These are phyloP conservation scores for Phytophthora tentaculata DNA, from an alignment of 352 stramenopile genomes.

Conservation along the genomic window DNA sequence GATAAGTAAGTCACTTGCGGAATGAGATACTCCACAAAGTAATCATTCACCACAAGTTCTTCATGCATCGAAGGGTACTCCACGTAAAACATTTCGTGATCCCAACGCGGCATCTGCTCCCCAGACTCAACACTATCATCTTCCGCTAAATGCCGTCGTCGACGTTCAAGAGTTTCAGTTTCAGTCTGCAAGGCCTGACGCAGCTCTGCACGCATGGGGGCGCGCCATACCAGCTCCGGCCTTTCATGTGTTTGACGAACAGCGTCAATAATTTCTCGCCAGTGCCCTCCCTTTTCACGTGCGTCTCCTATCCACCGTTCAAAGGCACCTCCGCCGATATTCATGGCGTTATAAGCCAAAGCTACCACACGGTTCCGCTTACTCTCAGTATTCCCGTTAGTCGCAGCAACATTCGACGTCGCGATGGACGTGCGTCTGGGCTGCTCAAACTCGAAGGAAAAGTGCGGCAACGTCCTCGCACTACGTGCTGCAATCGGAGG, in stretches of 20 bases:
- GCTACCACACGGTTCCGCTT: conserved; percentile 51
- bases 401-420: conserved; percentile 17
- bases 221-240: conserved; percentile 76
- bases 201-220: conserved; percentile 70
- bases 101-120: conserved; percentile 55
- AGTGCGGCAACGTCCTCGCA: conserved; percentile 61
- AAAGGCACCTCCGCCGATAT: conserved; percentile 53
- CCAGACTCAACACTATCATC: conserved; percentile 18
- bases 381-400: conserved; percentile 47
- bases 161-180: conserved; percentile 54
- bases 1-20: conserved; percentile 69
- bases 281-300: conserved; percentile 72
- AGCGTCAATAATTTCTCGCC: conserved; percentile 71
- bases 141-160: conserved; percentile 14
- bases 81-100: conserved; percentile 86
- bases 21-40: conserved; percentile 83
- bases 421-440: conserved; percentile 32
- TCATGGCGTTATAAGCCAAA: conserved; percentile 42
- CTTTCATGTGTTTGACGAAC: conserved; percentile 65
- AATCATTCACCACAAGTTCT: conserved; percentile 82
- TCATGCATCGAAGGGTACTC: conserved; percentile 74
- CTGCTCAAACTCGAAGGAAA: conserved; percentile 72
- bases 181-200: conserved; percentile 58
- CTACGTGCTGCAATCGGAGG: conserved; percentile 30
- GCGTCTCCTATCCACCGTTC: conserved; percentile 73